Percentiles rank a stretch among this genome's conserved stretches.
phyloP scores from a whole-genome alignment of 176 grass and related monocot genomes.

The Alopecurus myosuroides region DNA sequence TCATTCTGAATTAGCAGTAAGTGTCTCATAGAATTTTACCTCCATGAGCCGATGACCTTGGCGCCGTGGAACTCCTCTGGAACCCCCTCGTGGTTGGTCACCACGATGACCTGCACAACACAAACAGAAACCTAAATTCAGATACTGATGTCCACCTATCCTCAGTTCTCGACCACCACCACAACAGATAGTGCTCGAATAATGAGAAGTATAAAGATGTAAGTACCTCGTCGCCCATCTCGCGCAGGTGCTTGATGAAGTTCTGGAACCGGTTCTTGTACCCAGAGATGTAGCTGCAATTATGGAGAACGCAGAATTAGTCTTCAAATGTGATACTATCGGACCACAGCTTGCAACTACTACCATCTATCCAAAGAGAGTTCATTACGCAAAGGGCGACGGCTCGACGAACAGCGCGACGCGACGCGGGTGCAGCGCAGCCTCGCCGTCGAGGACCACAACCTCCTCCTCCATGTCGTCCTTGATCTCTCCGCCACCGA shows the following conservation, averaged over 20 bases:
- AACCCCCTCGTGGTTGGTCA: constrained; percentile 89
- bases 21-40: constrained; percentile 29
- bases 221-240: constrained; percentile 52
- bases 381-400: constrained; percentile 71
- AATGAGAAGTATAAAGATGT: background rate
- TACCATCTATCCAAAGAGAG: too few species aligned
- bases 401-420: constrained; percentile 73
- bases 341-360: background rate
- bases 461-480: constrained; percentile 24
- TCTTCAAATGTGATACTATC: background rate
- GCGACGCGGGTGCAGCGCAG: constrained; percentile 24
- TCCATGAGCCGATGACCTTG: constrained; percentile 96
- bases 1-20: background rate
- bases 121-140: background rate
- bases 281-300: constrained; percentile 55
- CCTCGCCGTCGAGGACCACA: constrained; percentile 35
- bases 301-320: background rate
- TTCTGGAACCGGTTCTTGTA: constrained; percentile 79
- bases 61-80: constrained; percentile 85
- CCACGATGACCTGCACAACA: constrained; percentile 68
- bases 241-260: constrained; percentile 73
- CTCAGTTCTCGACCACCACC: too few species aligned
- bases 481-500: constrained; percentile 16
- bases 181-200: too few species aligned
- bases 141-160: background rate